Conservation (phyloP, 495 filamentous ascomycete genomes). For the Aspergillus panamensis region DNA sequence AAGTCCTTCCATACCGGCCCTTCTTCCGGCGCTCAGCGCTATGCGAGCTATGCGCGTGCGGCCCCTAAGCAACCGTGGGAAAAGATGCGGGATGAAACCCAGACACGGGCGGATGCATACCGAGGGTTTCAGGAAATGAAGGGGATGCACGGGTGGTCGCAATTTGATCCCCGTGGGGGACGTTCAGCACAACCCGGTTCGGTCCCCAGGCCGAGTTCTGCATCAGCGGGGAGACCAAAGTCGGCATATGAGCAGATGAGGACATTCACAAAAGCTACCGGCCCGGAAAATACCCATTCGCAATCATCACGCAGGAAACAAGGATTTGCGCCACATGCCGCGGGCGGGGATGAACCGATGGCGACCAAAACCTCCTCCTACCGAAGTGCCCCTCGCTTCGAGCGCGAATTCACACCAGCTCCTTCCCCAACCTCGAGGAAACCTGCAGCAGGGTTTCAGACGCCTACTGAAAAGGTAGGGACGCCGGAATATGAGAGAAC, state of each 20-base stretch:
- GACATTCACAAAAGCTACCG: constrained; percentile 28
- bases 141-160: constrained; percentile 36
- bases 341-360: constrained; percentile 56
- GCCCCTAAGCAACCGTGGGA: constrained; percentile 37
- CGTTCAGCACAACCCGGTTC: constrained; percentile 25
- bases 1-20: constrained; percentile 37
- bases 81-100: constrained; percentile 48
- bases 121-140: constrained; percentile 72
- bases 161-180: constrained; percentile 41
- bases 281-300: constrained; percentile 31
- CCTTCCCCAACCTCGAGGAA: constrained; percentile 43
- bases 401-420: constrained; percentile 38
- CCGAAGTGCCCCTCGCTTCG: constrained; percentile 37
- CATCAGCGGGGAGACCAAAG: constrained; percentile 35
- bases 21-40: constrained; percentile 55
- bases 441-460: constrained; percentile 24
- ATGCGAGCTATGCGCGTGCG: constrained; percentile 49
- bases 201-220: constrained; percentile 32
- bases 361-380: constrained; percentile 52
- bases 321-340: constrained; percentile 51
- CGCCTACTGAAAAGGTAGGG: constrained; percentile 19
- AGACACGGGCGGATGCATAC: constrained; percentile 56
- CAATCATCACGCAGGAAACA: constrained; percentile 48
- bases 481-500: constrained; percentile 46
- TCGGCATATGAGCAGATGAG: constrained; percentile 48